Base-by-base conservation (phyloP, 2,329 filamentous ascomycete genomes). In the Fusarium irregulare region DNA sequence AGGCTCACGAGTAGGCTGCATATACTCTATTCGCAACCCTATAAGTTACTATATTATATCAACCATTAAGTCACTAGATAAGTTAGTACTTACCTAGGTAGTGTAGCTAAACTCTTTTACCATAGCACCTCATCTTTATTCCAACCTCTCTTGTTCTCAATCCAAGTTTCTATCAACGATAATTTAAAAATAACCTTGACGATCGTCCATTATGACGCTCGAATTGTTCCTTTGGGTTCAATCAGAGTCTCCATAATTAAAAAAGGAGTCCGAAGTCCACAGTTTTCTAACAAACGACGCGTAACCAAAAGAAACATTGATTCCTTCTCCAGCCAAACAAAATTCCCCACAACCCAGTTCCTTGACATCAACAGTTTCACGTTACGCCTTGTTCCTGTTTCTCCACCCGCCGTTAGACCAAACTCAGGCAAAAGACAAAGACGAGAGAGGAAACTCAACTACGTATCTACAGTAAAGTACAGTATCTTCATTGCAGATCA, bases 331-430 rank as follows among this genome's bases (percentile, higher is more conserved):
- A 62, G 32, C 67, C 44, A 60, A 65, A 53, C 46, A 61, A 14
- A 56, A 27, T 23, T 47, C 51, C 40, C 67, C 67, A 44, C 56
- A 41, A 20, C 21, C 12, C 25, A 60, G 16, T 47, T 64, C 66
- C 54, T 58, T 48, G 49, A 67, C 57, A 59, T 55, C 41, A 48
- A 47, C 32, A 14, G 67, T 70, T 70, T 70, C 67, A 68, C 56
- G 53, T 59, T 46, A 37, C 40, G 49, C 60, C 8, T 28, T 23
- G 27, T 28, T 53, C 37, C 42, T 45, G 28, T 66, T 54, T 70
- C 42, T 66, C 62, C 66, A 66, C 66, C 60, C 50, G 23, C 49
- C 64, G 41, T 53, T 28, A 28, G 16, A 23, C 32, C n/a, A 23
- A 37, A 50, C 21, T 7, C 34, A 37, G 34, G 10, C 53, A n/a